Percentiles rank a stretch among this genome's conserved stretches.
phyloP scores from a whole-genome alignment of 805 yeast species.

The Candida tammaniensis region DNA sequence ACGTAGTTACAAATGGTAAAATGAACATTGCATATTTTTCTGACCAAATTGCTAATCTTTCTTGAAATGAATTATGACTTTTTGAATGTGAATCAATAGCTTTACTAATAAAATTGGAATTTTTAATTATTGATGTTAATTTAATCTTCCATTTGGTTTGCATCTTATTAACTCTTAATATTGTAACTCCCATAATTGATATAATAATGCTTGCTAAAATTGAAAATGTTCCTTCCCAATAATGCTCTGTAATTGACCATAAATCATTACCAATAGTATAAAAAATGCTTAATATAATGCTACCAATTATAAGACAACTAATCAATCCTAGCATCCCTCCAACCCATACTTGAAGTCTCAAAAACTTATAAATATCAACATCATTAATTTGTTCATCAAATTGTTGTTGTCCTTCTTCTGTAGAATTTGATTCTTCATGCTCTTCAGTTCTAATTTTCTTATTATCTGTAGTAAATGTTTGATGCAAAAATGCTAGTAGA shows the following conservation, averaged over 20 bases:
- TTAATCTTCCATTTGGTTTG: constrained; percentile 44
- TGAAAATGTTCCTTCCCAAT: constrained; percentile 48
- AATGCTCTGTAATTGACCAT: constrained; percentile 46
- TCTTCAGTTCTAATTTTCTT: constrained; percentile 2
- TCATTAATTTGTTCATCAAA: neutral
- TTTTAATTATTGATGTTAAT: constrained; percentile 26
- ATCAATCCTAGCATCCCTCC: constrained; percentile 42
- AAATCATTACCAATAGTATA: constrained; percentile 42
- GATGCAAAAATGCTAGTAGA: constrained; percentile 65
- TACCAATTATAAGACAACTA: constrained; percentile 39
- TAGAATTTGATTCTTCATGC: neutral
- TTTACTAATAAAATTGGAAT: constrained; percentile 20
- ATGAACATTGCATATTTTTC: constrained; percentile 37
- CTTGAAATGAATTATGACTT: constrained; percentile 1
- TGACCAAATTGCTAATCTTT: constrained; percentile 10
- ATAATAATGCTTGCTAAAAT: constrained; percentile 44
- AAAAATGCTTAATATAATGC: constrained; percentile 35
- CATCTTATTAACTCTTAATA: constrained; percentile 42
- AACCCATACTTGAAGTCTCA: constrained; percentile 40
- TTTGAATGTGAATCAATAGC: constrained; percentile 11
- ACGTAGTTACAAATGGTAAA: constrained; percentile 79
- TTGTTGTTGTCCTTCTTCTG: constrained; percentile 1
- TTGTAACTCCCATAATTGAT: constrained; percentile 45
- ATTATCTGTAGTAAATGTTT: constrained; percentile 33
- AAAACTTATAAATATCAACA: constrained; percentile 15